These are phyloP conservation scores for Trametes cubensis DNA, from an alignment of 768 basidiomycete genomes.

Conservation along the genomic window DNA sequence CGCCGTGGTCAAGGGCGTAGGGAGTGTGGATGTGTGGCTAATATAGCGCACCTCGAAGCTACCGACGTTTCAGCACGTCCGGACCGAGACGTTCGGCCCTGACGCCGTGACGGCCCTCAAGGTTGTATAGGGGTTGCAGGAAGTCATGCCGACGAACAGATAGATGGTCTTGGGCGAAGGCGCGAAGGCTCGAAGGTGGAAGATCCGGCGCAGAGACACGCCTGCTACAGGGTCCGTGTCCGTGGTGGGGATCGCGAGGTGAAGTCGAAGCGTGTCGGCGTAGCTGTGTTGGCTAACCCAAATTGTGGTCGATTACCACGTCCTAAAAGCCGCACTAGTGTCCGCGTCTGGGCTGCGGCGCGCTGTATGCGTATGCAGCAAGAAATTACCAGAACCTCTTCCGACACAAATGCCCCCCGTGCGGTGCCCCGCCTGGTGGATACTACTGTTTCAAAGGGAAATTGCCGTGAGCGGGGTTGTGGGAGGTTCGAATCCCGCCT, in stretches of 20 bases:
- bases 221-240: not conserved
- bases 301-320: too few relatives aligned
- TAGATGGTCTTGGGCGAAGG: too few relatives aligned
- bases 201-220: conserved; percentile 18
- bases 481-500: not conserved
- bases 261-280: not conserved
- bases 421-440: too few relatives aligned
- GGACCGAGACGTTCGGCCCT: conserved; percentile 33
- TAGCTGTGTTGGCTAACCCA: not conserved
- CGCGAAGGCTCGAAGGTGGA: not conserved
- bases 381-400: too few relatives aligned
- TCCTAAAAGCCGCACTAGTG: too few relatives aligned
- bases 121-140: conserved; percentile 7
- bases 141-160: not conserved
- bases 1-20: too few relatives aligned
- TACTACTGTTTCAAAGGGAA: not conserved
- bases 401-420: too few relatives aligned
- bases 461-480: not conserved
- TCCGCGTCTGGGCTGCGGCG: too few relatives aligned
- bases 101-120: conserved; percentile 35
- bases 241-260: not conserved
- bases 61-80: conserved; percentile 30
- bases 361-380: too few relatives aligned
- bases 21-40: conserved; percentile 30
- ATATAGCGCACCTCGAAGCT: conserved; percentile 23